Evolutionary conservation across 495 filamentous ascomycete species (phyloP).

Genomic region (Aspergillus asperescens): DNA sequence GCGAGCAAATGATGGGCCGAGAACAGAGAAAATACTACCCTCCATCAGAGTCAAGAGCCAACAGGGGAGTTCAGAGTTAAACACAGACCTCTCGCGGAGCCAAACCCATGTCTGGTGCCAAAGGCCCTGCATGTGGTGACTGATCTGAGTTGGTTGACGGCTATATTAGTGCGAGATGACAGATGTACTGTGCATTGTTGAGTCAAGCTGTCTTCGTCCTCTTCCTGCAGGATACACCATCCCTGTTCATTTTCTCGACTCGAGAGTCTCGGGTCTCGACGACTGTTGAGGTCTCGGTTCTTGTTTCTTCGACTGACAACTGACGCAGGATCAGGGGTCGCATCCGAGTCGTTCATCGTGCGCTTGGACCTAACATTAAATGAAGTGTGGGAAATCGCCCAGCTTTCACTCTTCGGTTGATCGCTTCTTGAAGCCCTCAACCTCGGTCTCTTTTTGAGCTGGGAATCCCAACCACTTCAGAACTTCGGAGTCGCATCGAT

Average conservation of each 20-base stretch:
- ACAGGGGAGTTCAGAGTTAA: too few species aligned
- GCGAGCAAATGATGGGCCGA: not conserved
- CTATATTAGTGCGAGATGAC: not conserved
- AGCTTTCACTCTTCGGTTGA: not conserved
- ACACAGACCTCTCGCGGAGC: not conserved
- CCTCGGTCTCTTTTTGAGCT: not conserved
- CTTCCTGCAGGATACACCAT: not conserved
- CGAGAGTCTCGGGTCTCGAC: not conserved
- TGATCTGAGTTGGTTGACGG: constrained; percentile 4
- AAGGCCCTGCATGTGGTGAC: constrained; percentile 2
- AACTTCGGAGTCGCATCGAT: too few species aligned
- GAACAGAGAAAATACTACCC: not conserved
- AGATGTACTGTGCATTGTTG: not conserved
- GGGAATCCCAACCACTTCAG: not conserved
- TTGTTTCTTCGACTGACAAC: not conserved
- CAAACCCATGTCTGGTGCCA: constrained; percentile 1
- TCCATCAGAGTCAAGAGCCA: too few species aligned
- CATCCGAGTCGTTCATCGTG: not conserved
- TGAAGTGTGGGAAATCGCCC: too few species aligned
- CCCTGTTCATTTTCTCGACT: constrained; percentile 11
- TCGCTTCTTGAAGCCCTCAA: not conserved
- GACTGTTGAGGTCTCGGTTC: too few species aligned
- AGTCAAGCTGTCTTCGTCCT: not conserved
- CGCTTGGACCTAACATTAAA: not conserved
- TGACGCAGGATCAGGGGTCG: not conserved